Evolutionary conservation across 352 stramenopile species (phyloP), one percentile per base, ranked within the genome.

Genomic region (Aphanomyces euteiches): DNA sequence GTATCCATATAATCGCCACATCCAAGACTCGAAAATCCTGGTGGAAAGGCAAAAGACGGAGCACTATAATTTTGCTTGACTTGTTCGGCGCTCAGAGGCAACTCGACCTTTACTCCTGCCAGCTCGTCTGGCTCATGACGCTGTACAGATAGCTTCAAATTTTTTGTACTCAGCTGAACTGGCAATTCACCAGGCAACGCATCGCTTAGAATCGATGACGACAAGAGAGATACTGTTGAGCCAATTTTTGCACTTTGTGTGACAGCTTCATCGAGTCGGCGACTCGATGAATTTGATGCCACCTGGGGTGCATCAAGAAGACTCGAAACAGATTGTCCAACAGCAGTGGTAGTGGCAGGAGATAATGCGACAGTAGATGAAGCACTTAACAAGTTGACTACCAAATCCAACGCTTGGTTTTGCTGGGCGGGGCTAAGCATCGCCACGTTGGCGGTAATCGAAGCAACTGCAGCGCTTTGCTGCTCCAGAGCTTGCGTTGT

Each of bases 361-460:
- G 50, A 58, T 19, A 58, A 58, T 50, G 28, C 5, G 7, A 66
- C 58, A 6, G 34, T 34, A n/a, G 58, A 48, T 19, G 58, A 66
- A 38, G 38, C 34, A 3, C 15, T 36, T 15, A 66, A 41, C 3
- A 66, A 28, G 19, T 19, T 53, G 7, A 41, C 58, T 0, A 66
- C 58, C 37, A 66, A 53, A 41, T 66, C 58, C 7, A 66, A 28
- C 1, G 37, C 50, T 19, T 86, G 72, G 0, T 73, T 67, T 54
- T 89, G 80, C 0, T 82, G 74, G 4, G 73, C 78, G 1, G 74
- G 43, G n/a, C 87, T 82, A 4, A 91, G 67, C 4, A 90, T 79
- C 0, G 69, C 76, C 15, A 82, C 81, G 38, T 78, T 88, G 47
- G 88, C 87, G 1, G 84, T 88, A 5, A 91, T 78, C n/a, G 80